phyloP scores from a whole-genome alignment of 768 basidiomycete species.

The Paxillus ammoniavirescens region DNA sequence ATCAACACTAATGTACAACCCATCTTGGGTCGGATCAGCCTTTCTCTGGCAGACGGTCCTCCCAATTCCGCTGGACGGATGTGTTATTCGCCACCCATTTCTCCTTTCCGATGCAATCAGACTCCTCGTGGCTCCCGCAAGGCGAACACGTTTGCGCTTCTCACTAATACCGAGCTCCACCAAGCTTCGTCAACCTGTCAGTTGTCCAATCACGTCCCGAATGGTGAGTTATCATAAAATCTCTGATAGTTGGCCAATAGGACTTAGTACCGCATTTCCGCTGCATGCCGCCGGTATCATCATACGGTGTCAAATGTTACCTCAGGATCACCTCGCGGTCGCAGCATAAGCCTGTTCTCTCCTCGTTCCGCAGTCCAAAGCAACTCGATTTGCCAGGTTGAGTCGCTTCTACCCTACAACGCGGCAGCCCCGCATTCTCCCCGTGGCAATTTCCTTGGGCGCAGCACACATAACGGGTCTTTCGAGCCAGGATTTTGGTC shows the following conservation, averaged over 20 bases:
- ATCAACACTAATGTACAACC: constrained; percentile 30
- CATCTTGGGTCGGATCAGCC: constrained; percentile 16
- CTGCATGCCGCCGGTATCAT: constrained; percentile 16
- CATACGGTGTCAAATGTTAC: constrained; percentile 17
- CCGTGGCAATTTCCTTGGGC: constrained; percentile 24
- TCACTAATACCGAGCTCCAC: constrained; percentile 35
- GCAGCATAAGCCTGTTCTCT: constrained; percentile 33
- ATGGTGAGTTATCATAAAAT: constrained; percentile 28
- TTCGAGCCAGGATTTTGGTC: constrained; percentile 23
- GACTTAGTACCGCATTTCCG: constrained; percentile 23
- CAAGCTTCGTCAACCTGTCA: constrained; percentile 21
- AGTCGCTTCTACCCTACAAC: constrained; percentile 26
- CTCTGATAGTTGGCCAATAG: constrained; percentile 10
- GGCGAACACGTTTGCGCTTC: constrained; percentile 30
- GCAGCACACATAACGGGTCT: constrained; percentile 23
- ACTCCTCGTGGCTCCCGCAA: constrained; percentile 30
- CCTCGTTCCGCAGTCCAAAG: constrained; percentile 27
- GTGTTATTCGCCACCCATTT: constrained; percentile 16
- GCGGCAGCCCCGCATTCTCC: constrained; percentile 31
- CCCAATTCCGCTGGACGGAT: constrained; percentile 12
- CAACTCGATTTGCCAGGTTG: constrained; percentile 16
- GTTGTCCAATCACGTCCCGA: constrained; percentile 24
- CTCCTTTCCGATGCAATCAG: constrained; percentile 22
- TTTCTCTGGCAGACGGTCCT: constrained; percentile 14
- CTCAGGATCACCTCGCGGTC: constrained; percentile 29